These are phyloP conservation scores for Musa beccarii DNA, from an alignment of 176 grass and related monocot genomes.

Conservation along the genomic window DNA sequence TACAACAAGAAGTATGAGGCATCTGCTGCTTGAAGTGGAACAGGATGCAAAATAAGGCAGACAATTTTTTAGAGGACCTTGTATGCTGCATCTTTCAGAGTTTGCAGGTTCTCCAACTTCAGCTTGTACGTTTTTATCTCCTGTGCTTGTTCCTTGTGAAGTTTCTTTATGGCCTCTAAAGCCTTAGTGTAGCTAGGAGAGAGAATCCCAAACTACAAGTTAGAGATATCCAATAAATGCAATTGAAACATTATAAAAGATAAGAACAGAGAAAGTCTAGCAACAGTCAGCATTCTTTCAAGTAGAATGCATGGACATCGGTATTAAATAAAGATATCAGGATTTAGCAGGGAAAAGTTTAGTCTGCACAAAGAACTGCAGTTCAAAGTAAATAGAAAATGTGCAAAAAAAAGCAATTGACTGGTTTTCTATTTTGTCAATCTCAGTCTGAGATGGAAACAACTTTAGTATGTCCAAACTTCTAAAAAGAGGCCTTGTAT, in stretches of 20 bases:
- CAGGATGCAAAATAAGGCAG: constrained; percentile 3
- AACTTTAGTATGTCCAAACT: no score
- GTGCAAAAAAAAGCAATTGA: no score
- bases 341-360: no score
- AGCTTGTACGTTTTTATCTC: constrained; percentile 91
- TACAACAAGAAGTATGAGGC: neutral
- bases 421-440: no score
- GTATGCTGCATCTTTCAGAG: constrained; percentile 82
- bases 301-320: neutral
- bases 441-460: no score
- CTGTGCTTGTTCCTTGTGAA: constrained; percentile 93
- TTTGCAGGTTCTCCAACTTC: constrained; percentile 93
- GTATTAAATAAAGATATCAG: no score
- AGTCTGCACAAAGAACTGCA: no score
- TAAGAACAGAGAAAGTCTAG: neutral
- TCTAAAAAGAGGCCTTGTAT: no score
- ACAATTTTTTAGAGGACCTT: constrained; percentile 37
- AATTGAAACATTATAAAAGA: neutral
- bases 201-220: constrained; percentile 7
- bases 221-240: neutral
- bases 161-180: constrained; percentile 97
- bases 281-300: neutral
- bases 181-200: constrained; percentile 86
- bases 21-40: neutral
- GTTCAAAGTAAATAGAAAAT: no score